Percentiles rank a stretch among this genome's conserved stretches.
phyloP scores from a whole-genome alignment of 2,329 filamentous ascomycete genomes.

The Coniochaeta ligniaria region DNA sequence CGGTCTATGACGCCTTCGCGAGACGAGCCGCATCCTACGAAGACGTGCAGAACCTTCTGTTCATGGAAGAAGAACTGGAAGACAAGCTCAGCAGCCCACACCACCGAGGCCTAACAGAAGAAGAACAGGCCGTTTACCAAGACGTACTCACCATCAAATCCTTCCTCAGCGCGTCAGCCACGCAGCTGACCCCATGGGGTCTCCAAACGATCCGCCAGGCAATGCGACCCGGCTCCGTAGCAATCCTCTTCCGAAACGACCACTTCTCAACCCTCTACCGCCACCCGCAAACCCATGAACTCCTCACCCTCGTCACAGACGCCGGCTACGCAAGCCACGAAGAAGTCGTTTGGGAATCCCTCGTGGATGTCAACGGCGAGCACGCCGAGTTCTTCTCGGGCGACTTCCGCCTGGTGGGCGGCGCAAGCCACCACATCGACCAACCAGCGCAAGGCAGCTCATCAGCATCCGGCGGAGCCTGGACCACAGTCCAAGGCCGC shows the following conservation, averaged over 20 bases:
- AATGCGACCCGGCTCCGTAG: slow-evolving; percentile 69
- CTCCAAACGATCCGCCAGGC: slow-evolving; percentile 65
- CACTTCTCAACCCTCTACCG: slow-evolving; percentile 94
- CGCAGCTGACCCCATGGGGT: slow-evolving; percentile 79
- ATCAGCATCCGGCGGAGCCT: slow-evolving; percentile 22
- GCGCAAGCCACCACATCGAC: slow-evolving; percentile 23
- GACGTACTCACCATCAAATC: slow-evolving; percentile 80
- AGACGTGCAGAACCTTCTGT: slow-evolving; percentile 82
- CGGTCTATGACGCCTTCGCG: slow-evolving; percentile 61
- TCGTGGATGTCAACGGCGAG: slow-evolving; percentile 82
- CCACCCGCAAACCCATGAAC: slow-evolving; percentile 67
- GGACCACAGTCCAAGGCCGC: slow-evolving; percentile 47
- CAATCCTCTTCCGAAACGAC: slow-evolving; percentile 93
- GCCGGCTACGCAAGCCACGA: slow-evolving; percentile 82
- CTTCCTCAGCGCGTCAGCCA: slow-evolving; percentile 73
- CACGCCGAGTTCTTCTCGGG: slow-evolving; percentile 80
- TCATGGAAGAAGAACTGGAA: slow-evolving; percentile 83
- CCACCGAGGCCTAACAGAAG: slow-evolving; percentile 52
- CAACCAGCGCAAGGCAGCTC: slow-evolving; percentile 11
- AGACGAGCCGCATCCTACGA: slow-evolving; percentile 81
- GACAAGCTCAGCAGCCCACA: slow-evolving; percentile 55
- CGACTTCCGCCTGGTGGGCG: slow-evolving; percentile 80
- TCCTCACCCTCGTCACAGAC: slow-evolving; percentile 86
- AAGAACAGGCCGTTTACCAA: slow-evolving; percentile 73
- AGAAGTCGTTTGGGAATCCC: slow-evolving; percentile 92